Percentiles rank a stretch among this genome's conserved stretches.
These are phyloP conservation scores for Solanum arcanum DNA, from an alignment of 257 asterid genomes.

Conservation along the genomic window DNA sequence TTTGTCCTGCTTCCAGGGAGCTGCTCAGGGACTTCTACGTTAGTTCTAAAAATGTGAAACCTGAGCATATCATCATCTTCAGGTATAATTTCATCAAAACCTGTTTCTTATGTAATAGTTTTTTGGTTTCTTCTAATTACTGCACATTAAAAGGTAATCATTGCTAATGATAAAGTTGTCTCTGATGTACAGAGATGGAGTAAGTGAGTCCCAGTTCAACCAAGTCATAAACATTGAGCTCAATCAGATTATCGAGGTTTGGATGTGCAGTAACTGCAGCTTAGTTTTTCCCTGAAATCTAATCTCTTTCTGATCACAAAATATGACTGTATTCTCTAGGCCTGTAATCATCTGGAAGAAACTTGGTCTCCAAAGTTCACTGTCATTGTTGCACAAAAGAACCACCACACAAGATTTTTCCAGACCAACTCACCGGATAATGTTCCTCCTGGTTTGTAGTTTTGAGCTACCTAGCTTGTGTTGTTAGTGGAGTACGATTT, in stretches of 20 bases:
- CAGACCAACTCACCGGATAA: constrained; percentile 31
- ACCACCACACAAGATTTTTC: constrained; percentile 67
- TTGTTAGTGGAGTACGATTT: neutral
- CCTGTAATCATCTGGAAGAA: constrained; percentile 46
- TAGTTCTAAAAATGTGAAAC: constrained; percentile 30
- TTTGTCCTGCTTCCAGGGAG: constrained; percentile 27
- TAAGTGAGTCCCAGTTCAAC: constrained; percentile 64
- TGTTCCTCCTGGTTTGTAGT: constrained; percentile 51
- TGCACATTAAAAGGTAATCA: neutral
- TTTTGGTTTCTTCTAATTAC: neutral
- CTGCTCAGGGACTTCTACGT: constrained; percentile 33
- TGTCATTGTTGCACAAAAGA: constrained; percentile 59
- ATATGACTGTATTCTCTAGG: constrained; percentile 15
- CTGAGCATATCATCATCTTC: constrained; percentile 53
- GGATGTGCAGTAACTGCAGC: neutral
- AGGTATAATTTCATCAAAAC: constrained; percentile 23
- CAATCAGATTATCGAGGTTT: constrained; percentile 54
- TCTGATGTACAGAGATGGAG: constrained; percentile 47
- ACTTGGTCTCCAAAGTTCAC: constrained; percentile 51
- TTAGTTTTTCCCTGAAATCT: neutral
- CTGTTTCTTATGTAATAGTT: neutral
- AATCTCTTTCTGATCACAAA: neutral
- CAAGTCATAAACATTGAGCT: constrained; percentile 64
- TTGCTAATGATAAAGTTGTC: neutral
- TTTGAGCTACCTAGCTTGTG: neutral